Conservation (phyloP, 176 grass and related monocot species). For the Calamus simplicifolius region DNA sequence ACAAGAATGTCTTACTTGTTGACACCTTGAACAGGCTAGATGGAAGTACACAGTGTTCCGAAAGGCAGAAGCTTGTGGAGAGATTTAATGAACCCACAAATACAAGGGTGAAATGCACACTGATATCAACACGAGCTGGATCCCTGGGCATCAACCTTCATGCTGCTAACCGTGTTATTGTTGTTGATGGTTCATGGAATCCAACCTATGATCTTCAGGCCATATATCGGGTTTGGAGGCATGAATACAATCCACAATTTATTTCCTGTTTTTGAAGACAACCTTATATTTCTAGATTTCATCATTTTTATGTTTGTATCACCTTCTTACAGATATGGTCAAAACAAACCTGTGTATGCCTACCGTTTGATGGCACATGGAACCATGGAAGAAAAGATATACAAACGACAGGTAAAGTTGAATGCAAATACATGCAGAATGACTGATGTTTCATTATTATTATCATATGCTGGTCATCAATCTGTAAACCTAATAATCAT, state of each 20-base stretch:
- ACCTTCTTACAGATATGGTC: slow-evolving; percentile 71
- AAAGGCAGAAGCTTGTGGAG: slow-evolving; percentile 90
- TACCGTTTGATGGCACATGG: slow-evolving; percentile 89
- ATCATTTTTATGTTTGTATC: background rate
- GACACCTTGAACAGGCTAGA: slow-evolving; percentile 57
- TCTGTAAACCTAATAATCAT: too few relatives aligned
- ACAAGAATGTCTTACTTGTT: too few relatives aligned
- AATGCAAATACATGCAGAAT: background rate
- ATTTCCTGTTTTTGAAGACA: slow-evolving; percentile 1
- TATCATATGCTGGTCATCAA: background rate
- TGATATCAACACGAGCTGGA: slow-evolving; percentile 99
- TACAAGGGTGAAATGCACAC: slow-evolving; percentile 72
- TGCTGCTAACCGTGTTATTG: slow-evolving; percentile 87
- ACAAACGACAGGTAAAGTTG: slow-evolving; percentile 76
- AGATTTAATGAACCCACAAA: slow-evolving; percentile 80
- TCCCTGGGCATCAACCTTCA: slow-evolving; percentile 96
- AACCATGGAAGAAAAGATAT: slow-evolving; percentile 99
- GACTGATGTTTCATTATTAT: background rate
- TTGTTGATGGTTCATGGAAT: slow-evolving; percentile 99
- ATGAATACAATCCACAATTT: slow-evolving; percentile 22
- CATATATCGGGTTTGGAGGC: slow-evolving; percentile 99
- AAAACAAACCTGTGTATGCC: slow-evolving; percentile 84
- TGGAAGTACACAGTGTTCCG: slow-evolving; percentile 78
- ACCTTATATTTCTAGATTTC: too few relatives aligned
- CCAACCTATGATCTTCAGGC: slow-evolving; percentile 97